Conservation (phyloP, 495 filamentous ascomycete genomes). For the Xylaria castorea region DNA sequence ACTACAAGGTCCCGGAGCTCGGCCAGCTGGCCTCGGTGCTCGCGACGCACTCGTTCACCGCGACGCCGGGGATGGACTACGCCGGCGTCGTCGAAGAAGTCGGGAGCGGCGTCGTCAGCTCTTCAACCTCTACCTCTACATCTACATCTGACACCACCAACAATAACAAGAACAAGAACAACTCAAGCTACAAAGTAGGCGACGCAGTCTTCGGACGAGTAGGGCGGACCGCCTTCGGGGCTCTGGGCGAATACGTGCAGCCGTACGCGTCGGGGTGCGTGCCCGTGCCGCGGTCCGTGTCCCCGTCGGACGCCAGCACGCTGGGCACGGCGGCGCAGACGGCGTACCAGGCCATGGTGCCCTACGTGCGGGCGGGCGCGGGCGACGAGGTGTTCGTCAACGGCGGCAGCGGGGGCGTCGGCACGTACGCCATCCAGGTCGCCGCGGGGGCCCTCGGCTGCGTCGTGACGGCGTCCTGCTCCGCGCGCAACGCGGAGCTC, state of each 20-base stretch:
- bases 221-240: constrained; percentile 53
- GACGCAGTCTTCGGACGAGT: constrained; percentile 64
- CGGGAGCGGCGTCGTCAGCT: constrained; percentile 35
- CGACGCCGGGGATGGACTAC: constrained; percentile 69
- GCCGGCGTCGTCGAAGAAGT: constrained; percentile 62
- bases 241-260: constrained; percentile 61
- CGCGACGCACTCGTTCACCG: constrained; percentile 48
- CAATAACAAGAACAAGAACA: not conserved
- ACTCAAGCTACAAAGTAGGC: constrained; percentile 49
- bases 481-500: constrained; percentile 62
- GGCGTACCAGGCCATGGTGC: constrained; percentile 64
- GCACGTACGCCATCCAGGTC: constrained; percentile 19
- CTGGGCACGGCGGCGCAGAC: constrained; percentile 64
- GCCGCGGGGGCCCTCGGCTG: constrained; percentile 51
- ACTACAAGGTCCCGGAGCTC: constrained; percentile 72
- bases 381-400: constrained; percentile 71
- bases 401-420: constrained; percentile 58
- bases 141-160: not conserved
- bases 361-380: constrained; percentile 50
- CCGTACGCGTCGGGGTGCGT: constrained; percentile 39
- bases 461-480: constrained; percentile 67
- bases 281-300: constrained; percentile 58
- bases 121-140: constrained; percentile 22
- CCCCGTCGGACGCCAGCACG: constrained; percentile 56
- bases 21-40: constrained; percentile 49